Conservation (phyloP, 140 eudicot genomes). For the Flaveria floridana region DNA sequence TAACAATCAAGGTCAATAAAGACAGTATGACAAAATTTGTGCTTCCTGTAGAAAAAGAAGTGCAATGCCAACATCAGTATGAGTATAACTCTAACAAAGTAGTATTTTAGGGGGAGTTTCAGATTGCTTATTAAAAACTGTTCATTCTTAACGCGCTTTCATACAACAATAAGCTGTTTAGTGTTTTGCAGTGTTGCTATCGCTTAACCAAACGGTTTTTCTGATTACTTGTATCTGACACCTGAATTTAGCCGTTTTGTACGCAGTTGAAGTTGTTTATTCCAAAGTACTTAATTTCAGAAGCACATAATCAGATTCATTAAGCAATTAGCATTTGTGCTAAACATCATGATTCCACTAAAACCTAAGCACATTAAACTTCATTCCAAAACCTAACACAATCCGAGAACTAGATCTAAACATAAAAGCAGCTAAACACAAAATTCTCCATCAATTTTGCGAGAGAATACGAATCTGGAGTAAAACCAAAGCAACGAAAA, state of each 20-base stretch:
- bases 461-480: slow-evolving; percentile 6
- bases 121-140: neutral
- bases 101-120: neutral
- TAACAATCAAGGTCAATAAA: slow-evolving; percentile 66
- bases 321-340: slow-evolving; percentile 3
- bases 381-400: slow-evolving; percentile 12
- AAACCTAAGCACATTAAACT: slow-evolving; percentile 6
- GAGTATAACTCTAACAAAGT: neutral
- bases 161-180: slow-evolving; percentile 1
- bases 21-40: slow-evolving; percentile 86
- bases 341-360: slow-evolving; percentile 2
- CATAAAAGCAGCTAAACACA: neutral
- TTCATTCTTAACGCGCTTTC: neutral
- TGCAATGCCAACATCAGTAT: neutral
- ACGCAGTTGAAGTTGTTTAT: neutral
- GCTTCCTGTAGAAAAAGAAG: slow-evolving; percentile 59
- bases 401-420: neutral
- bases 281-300: neutral
- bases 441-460: neutral
- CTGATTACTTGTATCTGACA: neutral
- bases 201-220: neutral
- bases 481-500: slow-evolving; percentile 21
- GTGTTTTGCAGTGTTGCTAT: neutral
- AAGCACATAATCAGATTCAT: neutral
- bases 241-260: neutral